Evolutionary conservation across 2,329 filamentous ascomycete species (phyloP), one percentile per base, ranked within the genome.

Genomic region (Boeremia lycopersici): DNA sequence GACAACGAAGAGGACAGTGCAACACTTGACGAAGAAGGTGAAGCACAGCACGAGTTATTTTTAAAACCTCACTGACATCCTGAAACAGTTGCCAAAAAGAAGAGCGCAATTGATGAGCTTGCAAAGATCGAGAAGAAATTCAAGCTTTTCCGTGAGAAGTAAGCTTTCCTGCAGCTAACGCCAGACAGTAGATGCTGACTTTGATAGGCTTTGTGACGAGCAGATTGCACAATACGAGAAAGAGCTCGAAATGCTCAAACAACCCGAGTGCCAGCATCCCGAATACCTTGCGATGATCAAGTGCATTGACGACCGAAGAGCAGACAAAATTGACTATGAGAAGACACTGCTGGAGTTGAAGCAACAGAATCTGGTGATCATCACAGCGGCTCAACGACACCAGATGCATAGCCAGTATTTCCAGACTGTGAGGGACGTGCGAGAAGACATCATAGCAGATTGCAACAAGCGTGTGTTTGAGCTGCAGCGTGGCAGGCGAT

Each of bases 391-490:
- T 17, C 89, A 92, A 64, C 86, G 92, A 59, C 86, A 91, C 48
- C 92, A 97, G 72, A 86, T 93, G 49, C 90, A 96, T 76, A 89
- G 89, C 56, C 93, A 97, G 68, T 98, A 90, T 74, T 93, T 92
- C 74, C 95, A 99, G 74, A 86, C 86, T 42, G 84, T 93, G 30
- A 87, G 95, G 50, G 90, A 96, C 69, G 84, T 89, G 61, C 86
- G 95, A 57, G 93, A 98, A 73, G 83, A 84, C 50, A 85, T 89
- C 40, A 81, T 98, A 28, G 89, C 93, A 59, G 82, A 88, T 54
- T 86, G 96, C 54, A 93, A 95, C 68, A 87, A 91, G 73, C 88
- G 95, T 62, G 96, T 93, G 83, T 96, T 96, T 75, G 89, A 93
- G 64, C 90, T 98, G 53, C 93, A 98, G 73, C 88, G 90, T 63